phyloP scores from a whole-genome alignment of 768 basidiomycete species.

The Mycena belliarum region DNA sequence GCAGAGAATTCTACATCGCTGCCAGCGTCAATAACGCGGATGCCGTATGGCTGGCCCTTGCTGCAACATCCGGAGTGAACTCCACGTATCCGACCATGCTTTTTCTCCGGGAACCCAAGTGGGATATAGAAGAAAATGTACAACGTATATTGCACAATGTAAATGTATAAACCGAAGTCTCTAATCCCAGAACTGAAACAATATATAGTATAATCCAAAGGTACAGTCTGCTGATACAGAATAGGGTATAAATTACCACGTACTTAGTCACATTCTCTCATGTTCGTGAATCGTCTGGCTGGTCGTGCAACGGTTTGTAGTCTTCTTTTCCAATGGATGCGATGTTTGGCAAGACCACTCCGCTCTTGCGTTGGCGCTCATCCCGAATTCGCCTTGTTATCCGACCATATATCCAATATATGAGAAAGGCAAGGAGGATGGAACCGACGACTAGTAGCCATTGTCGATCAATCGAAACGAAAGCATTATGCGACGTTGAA shows the following conservation, averaged over 20 bases:
- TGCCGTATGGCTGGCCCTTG: conserved; percentile 80
- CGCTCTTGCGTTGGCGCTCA: neutral
- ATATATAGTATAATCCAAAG: too few species aligned
- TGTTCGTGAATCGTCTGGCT: neutral
- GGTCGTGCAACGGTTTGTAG: conserved; percentile 9
- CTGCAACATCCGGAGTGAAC: conserved; percentile 46
- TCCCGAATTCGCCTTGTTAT: neutral
- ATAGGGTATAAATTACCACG: neutral
- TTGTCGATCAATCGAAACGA: neutral
- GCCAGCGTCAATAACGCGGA: conserved; percentile 70
- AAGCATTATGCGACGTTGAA: neutral
- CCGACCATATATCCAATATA: too few species aligned
- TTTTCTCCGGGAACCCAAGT: conserved; percentile 57
- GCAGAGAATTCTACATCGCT: conserved; percentile 62
- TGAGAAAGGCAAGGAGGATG: conserved; percentile 5
- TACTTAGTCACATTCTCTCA: too few species aligned
- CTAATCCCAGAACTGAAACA: too few species aligned
- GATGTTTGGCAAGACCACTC: neutral
- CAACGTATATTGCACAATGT: conserved; percentile 32
- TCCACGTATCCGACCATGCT: conserved; percentile 38
- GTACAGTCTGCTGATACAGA: neutral
- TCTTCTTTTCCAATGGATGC: conserved; percentile 8
- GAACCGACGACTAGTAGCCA: conserved; percentile 2
- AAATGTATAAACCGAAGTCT: neutral
- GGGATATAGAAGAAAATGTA: conserved; percentile 60